Percentiles rank a stretch among this genome's conserved stretches.
phyloP scores from a whole-genome alignment of 169 alveolate species.

The Perkinsus chesapeaki region DNA sequence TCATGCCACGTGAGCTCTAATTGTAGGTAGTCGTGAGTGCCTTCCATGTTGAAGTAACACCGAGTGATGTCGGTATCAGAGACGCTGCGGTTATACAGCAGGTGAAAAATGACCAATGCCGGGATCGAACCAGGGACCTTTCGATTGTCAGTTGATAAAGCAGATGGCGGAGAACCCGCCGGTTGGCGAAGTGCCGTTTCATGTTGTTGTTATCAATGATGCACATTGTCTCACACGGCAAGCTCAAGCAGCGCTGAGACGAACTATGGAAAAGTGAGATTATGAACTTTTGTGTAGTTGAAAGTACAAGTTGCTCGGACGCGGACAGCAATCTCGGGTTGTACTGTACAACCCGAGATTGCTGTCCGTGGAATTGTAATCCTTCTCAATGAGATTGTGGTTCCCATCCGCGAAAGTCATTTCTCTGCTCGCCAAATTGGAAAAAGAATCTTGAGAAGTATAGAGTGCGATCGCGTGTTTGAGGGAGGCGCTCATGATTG shows the following conservation, averaged over 20 bases:
- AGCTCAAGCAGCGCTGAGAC: constrained; percentile 67
- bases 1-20: neutral
- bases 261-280: constrained; percentile 54
- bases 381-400: too few species aligned
- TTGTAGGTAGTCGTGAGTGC: constrained; percentile 19
- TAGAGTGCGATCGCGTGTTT: too few species aligned
- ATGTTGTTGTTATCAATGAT: constrained; percentile 53
- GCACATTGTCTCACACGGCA: constrained; percentile 55
- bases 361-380: too few species aligned
- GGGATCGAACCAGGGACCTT: neutral
- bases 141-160: constrained; percentile 52
- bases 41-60: constrained; percentile 68
- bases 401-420: too few species aligned
- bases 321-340: too few species aligned
- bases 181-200: constrained; percentile 42
- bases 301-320: too few species aligned
- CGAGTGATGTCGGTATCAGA: constrained; percentile 63
- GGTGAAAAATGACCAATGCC: neutral
- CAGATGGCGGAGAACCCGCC: constrained; percentile 51
- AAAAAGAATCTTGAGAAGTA: too few species aligned
- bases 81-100: constrained; percentile 64
- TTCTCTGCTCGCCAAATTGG: too few species aligned
- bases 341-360: too few species aligned
- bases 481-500: too few species aligned
- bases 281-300: constrained; percentile 25